Conservation (phyloP, 2,329 filamentous ascomycete species). For the Neofusicoccum parvum region DNA sequence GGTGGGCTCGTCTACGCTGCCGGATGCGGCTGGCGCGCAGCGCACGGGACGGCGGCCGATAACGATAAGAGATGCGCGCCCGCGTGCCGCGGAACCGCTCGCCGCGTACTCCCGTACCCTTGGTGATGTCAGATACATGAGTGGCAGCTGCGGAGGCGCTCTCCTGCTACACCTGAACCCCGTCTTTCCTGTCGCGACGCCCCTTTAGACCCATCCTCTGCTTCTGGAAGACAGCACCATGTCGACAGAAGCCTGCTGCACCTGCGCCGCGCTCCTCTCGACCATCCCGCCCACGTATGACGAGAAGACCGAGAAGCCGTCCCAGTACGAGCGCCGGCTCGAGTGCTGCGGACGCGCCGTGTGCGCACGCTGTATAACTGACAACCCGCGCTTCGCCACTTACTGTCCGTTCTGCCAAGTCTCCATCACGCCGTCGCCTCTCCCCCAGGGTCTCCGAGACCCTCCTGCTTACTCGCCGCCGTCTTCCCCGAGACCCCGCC, state of each 20-base stretch:
- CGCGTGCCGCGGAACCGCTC: background rate
- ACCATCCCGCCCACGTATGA: slow-evolving; percentile 55
- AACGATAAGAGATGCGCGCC: background rate
- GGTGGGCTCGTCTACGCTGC: slow-evolving; percentile 11
- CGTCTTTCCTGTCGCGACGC: background rate
- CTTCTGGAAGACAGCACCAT: slow-evolving; percentile 22
- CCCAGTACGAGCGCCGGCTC: slow-evolving; percentile 62
- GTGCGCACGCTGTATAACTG: slow-evolving; percentile 70
- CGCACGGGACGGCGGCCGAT: background rate
- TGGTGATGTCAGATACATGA: slow-evolving; percentile 8
- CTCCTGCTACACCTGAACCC: background rate
- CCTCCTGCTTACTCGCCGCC: slow-evolving; percentile 66
- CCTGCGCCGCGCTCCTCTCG: slow-evolving; percentile 65
- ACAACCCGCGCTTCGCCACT: slow-evolving; percentile 67
- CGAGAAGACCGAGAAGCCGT: slow-evolving; percentile 62
- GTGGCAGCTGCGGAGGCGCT: slow-evolving; percentile 3
- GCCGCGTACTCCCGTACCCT: background rate
- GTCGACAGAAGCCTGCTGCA: slow-evolving; percentile 62
- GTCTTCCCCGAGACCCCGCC: slow-evolving; percentile 25
- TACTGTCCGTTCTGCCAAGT: slow-evolving; percentile 79
- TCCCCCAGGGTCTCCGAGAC: slow-evolving; percentile 66
- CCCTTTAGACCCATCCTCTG: background rate
- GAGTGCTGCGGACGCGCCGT: slow-evolving; percentile 72
- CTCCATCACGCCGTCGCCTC: slow-evolving; percentile 60
- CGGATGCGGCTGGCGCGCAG: background rate